These are phyloP conservation scores for Diplocarpon rosae DNA, from an alignment of 2,329 filamentous ascomycete species.

Conservation along the genomic window DNA sequence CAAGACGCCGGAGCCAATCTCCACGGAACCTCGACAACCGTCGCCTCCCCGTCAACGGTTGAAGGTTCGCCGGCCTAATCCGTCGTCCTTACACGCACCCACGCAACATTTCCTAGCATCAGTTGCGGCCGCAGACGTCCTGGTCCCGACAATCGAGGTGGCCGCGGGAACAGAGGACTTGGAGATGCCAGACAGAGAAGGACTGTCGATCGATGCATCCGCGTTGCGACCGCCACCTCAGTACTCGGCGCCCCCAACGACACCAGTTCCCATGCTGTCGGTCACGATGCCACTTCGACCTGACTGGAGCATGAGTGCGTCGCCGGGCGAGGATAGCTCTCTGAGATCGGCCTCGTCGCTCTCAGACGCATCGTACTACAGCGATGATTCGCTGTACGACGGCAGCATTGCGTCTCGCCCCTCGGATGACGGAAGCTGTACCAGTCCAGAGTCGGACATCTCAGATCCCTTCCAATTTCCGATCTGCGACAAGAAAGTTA, in stretches of 20 bases:
- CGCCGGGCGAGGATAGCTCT: slow-evolving; percentile 16
- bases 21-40: slow-evolving; percentile 15
- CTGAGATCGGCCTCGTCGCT: slow-evolving; percentile 20
- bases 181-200: slow-evolving; percentile 20
- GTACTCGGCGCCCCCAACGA: slow-evolving; percentile 39
- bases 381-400: slow-evolving; percentile 44
- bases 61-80: slow-evolving; percentile 24
- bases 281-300: slow-evolving; percentile 16
- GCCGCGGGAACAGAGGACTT: slow-evolving; percentile 29
- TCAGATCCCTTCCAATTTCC: slow-evolving; percentile 28
- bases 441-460: slow-evolving; percentile 38
- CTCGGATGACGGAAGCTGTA: slow-evolving; percentile 45
- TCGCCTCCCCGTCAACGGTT: slow-evolving; percentile 25
- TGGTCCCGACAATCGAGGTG: slow-evolving; percentile 54
- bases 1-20: slow-evolving; percentile 23
- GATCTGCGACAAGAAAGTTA: slow-evolving; percentile 17
- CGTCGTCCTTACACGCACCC: slow-evolving; percentile 35
- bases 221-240: slow-evolving; percentile 15
- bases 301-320: slow-evolving; percentile 24
- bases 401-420: slow-evolving; percentile 44
- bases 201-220: slow-evolving; percentile 11
- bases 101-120: slow-evolving; percentile 58
- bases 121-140: slow-evolving; percentile 52
- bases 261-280: slow-evolving; percentile 35
- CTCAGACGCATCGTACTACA: slow-evolving; percentile 39